Percentiles rank a stretch among this genome's conserved stretches.
Evolutionary conservation across 495 filamentous ascomycete species (phyloP).

Genomic region (Trichoderma asperelloides): DNA sequence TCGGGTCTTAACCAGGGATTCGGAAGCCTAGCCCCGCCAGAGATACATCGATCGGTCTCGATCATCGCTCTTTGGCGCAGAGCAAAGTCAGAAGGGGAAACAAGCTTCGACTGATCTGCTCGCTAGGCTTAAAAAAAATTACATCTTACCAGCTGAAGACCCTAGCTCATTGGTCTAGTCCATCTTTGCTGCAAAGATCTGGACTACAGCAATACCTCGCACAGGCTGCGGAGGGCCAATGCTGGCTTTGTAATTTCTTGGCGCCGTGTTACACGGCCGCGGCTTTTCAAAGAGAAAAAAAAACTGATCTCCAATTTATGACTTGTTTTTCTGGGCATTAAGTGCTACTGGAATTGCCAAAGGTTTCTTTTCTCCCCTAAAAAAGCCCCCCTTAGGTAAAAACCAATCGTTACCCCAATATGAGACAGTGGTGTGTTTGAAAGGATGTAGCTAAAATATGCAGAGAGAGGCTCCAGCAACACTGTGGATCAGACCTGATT

Average conservation of each 20-base stretch:
- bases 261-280: too few relatives aligned
- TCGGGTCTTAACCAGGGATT: neutral
- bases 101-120: constrained; percentile 2
- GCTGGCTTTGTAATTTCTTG: neutral
- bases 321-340: too few relatives aligned
- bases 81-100: neutral
- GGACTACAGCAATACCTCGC: neutral
- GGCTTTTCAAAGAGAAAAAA: too few relatives aligned
- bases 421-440: constrained; percentile 1
- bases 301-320: too few relatives aligned
- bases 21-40: neutral
- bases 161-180: neutral
- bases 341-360: neutral
- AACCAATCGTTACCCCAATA: neutral
- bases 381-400: neutral
- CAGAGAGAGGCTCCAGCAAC: neutral
- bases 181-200: neutral
- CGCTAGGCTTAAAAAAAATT: neutral
- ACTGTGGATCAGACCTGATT: neutral
- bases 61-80: neutral
- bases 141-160: neutral
- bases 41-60: neutral
- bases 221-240: neutral
- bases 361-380: too few relatives aligned
- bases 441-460: neutral